Evolutionary conservation across 164 flowering plant genomes (phyloP).

Genomic region (Tinospora cordifolia): DNA sequence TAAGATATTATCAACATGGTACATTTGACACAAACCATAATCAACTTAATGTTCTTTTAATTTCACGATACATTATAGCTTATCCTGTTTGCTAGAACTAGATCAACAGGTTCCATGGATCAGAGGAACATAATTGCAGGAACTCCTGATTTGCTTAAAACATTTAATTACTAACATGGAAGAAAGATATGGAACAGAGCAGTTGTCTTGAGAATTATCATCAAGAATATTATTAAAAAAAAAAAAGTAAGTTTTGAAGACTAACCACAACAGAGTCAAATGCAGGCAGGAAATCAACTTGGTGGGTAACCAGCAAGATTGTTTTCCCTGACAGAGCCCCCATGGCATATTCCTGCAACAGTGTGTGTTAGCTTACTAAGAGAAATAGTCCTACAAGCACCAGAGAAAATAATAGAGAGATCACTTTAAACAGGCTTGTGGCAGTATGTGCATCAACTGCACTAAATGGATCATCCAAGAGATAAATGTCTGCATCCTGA

Average conservation of each 20-base stretch:
- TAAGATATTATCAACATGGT: too few relatives aligned
- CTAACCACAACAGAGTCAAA: slow-evolving; percentile 73
- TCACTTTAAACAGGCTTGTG: slow-evolving; percentile 7
- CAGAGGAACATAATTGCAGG: background rate
- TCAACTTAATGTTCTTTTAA: too few relatives aligned
- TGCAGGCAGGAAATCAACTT: slow-evolving; percentile 85
- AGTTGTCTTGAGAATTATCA: background rate
- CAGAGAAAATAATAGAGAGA: background rate
- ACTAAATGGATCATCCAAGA: slow-evolving; percentile 85
- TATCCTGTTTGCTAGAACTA: too few relatives aligned
- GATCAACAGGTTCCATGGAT: too few relatives aligned
- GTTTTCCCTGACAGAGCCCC: slow-evolving; percentile 60
- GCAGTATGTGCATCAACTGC: slow-evolving; percentile 96
- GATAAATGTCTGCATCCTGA: slow-evolving; percentile 73
- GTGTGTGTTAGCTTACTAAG: slow-evolving; percentile 5
- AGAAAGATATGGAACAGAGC: background rate
- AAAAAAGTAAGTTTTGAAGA: background rate
- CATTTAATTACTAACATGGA: background rate
- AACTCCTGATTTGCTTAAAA: background rate
- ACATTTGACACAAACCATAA: too few relatives aligned
- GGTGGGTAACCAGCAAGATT: slow-evolving; percentile 80
- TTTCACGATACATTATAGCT: too few relatives aligned
- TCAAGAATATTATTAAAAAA: background rate
- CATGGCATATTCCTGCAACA: slow-evolving; percentile 65
- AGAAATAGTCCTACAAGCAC: background rate